phyloP scores from a whole-genome alignment of 768 basidiomycete genomes.

The Russula lepida region DNA sequence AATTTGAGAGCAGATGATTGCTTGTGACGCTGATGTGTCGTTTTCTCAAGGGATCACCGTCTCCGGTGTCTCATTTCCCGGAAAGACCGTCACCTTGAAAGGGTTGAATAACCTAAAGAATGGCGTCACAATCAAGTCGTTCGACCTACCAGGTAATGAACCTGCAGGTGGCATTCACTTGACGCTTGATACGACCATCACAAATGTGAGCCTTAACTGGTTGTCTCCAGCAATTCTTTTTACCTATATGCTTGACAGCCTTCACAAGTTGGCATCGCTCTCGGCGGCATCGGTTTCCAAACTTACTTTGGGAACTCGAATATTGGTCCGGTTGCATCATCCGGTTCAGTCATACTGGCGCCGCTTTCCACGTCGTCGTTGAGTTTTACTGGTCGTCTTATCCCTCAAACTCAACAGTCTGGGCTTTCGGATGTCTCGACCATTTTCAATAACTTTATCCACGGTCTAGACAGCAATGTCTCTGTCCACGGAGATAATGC shows the following conservation, averaged over 20 bases:
- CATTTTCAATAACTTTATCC: slow-evolving; percentile 66
- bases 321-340: slow-evolving; percentile 51
- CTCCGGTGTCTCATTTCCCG: slow-evolving; percentile 43
- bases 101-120: slow-evolving; percentile 62
- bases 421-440: slow-evolving; percentile 52
- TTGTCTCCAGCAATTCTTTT: not conserved
- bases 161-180: slow-evolving; percentile 64
- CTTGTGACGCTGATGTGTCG: not conserved
- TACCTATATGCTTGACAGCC: slow-evolving; percentile 36
- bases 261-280: slow-evolving; percentile 63
- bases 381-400: slow-evolving; percentile 50
- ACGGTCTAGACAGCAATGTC: slow-evolving; percentile 54
- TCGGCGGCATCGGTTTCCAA: slow-evolving; percentile 54
- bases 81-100: slow-evolving; percentile 53
- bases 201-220: slow-evolving; percentile 40
- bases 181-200: slow-evolving; percentile 49
- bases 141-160: slow-evolving; percentile 63
- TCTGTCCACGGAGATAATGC: slow-evolving; percentile 51
- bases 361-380: slow-evolving; percentile 46
- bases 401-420: slow-evolving; percentile 46
- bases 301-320: slow-evolving; percentile 44
- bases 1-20: not conserved
- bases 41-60: slow-evolving; percentile 44
- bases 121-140: slow-evolving; percentile 54
- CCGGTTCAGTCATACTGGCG: slow-evolving; percentile 42